These are phyloP conservation scores for Scutellaria minor DNA, from an alignment of 257 asterid species.

Conservation along the genomic window DNA sequence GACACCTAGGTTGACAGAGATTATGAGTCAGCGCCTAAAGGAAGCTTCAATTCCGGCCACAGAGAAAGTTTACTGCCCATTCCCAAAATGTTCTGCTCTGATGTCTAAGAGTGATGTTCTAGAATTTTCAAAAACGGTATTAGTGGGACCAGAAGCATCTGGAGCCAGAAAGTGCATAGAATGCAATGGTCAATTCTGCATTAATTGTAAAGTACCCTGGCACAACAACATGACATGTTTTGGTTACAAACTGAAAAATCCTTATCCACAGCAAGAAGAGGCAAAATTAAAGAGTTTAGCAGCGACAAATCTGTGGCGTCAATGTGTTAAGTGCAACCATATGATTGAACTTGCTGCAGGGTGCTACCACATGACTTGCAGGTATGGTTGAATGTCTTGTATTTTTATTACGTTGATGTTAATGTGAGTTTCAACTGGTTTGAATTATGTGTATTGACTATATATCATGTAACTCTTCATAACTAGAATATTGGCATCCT, in stretches of 20 bases:
- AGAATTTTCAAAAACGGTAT: constrained; percentile 41
- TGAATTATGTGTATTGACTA: constrained; percentile 7
- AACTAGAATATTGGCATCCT: not conserved
- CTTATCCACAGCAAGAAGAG: constrained; percentile 55
- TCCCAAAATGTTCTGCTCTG: constrained; percentile 76
- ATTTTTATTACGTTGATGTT: constrained; percentile 1
- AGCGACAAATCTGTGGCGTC: constrained; percentile 58
- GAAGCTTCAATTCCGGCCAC: constrained; percentile 72
- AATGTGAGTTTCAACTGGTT: constrained; percentile 8
- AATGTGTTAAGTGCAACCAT: constrained; percentile 65
- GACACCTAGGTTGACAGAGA: constrained; percentile 58
- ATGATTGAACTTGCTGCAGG: constrained; percentile 67
- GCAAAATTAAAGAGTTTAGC: constrained; percentile 60
- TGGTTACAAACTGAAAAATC: constrained; percentile 50
- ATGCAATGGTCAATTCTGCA: constrained; percentile 61
- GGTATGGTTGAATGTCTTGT: constrained; percentile 17
- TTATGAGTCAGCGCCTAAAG: constrained; percentile 59
- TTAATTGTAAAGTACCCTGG: constrained; percentile 80
- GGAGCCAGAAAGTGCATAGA: constrained; percentile 56
- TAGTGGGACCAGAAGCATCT: constrained; percentile 31
- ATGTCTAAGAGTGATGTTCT: constrained; percentile 66
- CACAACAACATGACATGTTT: constrained; percentile 58
- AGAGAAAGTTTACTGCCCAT: constrained; percentile 78
- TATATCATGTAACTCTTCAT: not conserved
- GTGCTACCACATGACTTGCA: constrained; percentile 74